Evolutionary conservation across 257 asterid species (phyloP).

Genomic region (Salvia hispanica): DNA sequence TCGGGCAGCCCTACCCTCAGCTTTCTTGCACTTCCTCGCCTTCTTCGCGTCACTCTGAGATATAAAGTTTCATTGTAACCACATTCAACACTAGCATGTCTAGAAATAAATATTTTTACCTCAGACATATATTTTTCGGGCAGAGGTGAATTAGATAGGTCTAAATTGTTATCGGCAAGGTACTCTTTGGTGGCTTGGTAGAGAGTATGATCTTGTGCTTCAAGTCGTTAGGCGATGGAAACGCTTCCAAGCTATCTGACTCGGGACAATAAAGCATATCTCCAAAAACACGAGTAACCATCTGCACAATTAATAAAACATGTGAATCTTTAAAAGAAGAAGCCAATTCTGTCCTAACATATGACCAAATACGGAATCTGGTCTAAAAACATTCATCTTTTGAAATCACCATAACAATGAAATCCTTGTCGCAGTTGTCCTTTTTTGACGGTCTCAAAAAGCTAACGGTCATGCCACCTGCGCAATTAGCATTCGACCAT

Average conservation of each 20-base stretch:
- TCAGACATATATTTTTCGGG: slow-evolving; percentile 53
- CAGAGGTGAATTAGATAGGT: slow-evolving; percentile 34
- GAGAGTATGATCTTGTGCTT: slow-evolving; percentile 78
- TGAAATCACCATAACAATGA: no score
- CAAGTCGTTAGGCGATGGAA: slow-evolving; percentile 80
- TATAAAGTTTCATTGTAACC: neutral
- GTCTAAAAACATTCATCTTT: no score
- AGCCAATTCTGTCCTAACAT: no score
- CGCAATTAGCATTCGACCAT: no score
- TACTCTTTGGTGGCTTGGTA: slow-evolving; percentile 92
- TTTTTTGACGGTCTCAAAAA: no score
- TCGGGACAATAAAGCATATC: slow-evolving; percentile 79
- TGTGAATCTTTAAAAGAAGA: no score
- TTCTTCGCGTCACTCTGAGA: slow-evolving; percentile 27
- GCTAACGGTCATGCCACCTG: no score
- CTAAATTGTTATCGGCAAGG: slow-evolving; percentile 41
- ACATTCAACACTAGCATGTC: neutral
- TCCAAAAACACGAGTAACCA: slow-evolving; percentile 78
- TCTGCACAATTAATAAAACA: slow-evolving; percentile 35
- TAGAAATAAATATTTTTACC: slow-evolving; percentile 40
- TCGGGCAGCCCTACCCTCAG: slow-evolving; percentile 44
- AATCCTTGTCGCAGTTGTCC: no score
- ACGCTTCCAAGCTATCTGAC: slow-evolving; percentile 59
- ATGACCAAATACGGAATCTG: no score
- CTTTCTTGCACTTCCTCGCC: slow-evolving; percentile 45